Conservation (phyloP, 2,329 filamentous ascomycete species). For the Aspergillus candidus region DNA sequence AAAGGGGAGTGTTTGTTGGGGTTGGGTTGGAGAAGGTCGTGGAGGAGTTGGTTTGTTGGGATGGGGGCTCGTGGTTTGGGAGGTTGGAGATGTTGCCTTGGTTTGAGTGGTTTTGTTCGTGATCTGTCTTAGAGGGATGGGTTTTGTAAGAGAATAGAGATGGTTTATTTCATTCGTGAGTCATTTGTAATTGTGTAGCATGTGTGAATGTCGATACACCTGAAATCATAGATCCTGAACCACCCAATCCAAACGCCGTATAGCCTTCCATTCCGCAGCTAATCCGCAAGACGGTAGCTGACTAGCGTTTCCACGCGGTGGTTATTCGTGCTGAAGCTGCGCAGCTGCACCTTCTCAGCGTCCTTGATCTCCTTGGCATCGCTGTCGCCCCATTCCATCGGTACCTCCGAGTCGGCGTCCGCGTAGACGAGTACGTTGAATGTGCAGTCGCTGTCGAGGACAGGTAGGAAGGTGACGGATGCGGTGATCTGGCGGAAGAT, state of each 20-base stretch:
- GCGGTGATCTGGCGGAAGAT: constrained; percentile 98
- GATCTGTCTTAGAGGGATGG: too few relatives aligned
- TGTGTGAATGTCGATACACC: not conserved
- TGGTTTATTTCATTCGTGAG: too few relatives aligned
- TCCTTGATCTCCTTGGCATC: constrained; percentile 95
- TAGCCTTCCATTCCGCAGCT: constrained; percentile 10
- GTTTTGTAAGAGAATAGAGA: too few relatives aligned
- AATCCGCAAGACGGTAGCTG: constrained; percentile 64
- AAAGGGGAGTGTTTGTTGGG: constrained; percentile 18
- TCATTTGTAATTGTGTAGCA: too few relatives aligned
- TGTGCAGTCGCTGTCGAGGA: constrained; percentile 89
- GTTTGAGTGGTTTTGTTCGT: constrained; percentile 12
- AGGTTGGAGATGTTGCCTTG: constrained; percentile 27
- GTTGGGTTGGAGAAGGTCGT: constrained; percentile 24
- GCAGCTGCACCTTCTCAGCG: constrained; percentile 88
- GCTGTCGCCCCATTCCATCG: constrained; percentile 96
- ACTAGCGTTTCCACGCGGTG: constrained; percentile 93
- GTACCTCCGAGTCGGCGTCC: constrained; percentile 91
- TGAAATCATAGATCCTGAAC: constrained; percentile 9
- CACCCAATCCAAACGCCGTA: constrained; percentile 15
- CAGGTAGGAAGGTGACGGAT: constrained; percentile 91
- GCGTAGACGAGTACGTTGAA: constrained; percentile 99
- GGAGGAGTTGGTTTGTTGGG: constrained; percentile 25
- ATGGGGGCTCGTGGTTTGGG: constrained; percentile 26
- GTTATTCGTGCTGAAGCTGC: constrained; percentile 92